Evolutionary conservation across 768 basidiomycete genomes (phyloP).

Genomic region (Termitomyces sp.): DNA sequence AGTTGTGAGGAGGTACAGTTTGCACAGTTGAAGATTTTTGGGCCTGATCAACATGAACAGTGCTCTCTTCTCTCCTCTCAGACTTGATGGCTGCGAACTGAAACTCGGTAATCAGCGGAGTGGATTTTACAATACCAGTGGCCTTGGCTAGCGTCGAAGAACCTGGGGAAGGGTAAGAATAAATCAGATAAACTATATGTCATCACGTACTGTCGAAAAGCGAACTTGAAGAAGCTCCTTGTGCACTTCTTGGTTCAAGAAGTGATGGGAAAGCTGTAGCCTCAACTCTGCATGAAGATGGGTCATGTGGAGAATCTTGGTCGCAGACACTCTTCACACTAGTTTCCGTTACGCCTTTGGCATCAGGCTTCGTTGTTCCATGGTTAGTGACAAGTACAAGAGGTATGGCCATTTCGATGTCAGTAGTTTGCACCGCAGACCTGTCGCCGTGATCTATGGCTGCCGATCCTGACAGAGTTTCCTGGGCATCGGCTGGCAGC

Average conservation of each 20-base stretch:
- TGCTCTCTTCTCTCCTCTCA: background rate
- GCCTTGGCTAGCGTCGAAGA: background rate
- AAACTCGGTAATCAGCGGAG: background rate
- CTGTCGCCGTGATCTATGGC: background rate
- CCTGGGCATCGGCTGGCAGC: background rate
- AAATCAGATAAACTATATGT: background rate
- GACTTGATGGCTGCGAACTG: background rate
- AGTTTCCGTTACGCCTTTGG: background rate
- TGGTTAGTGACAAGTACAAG: background rate
- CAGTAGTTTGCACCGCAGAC: background rate
- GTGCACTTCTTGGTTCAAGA: background rate
- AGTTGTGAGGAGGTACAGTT: background rate
- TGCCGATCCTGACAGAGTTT: background rate
- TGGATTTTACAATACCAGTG: background rate
- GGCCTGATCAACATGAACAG: background rate
- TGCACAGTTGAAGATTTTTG: background rate
- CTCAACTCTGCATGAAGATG: background rate
- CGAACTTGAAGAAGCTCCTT: background rate
- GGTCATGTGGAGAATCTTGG: background rate
- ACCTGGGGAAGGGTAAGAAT: background rate
- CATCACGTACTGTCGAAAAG: background rate
- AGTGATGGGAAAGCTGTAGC: background rate
- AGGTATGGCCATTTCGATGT: conserved; percentile 3
- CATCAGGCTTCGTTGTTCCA: background rate
- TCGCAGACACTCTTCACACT: background rate